Evolutionary conservation across 345 rosid genomes (phyloP).

Genomic region (Aurinia saxatilis): DNA sequence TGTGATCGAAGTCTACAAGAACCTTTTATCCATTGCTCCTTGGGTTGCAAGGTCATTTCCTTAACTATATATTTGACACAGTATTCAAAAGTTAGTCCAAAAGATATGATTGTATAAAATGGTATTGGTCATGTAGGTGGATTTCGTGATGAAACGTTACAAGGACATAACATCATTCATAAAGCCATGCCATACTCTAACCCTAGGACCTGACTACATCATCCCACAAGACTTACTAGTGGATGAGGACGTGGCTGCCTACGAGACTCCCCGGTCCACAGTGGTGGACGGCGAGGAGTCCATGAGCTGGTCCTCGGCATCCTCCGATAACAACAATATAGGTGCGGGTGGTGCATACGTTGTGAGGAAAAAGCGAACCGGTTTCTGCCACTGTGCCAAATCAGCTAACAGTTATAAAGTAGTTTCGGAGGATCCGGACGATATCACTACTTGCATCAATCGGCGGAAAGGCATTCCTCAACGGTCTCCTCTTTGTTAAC

Average conservation of each 20-base stretch:
- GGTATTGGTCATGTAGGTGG: slow-evolving; percentile 49
- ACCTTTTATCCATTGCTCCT: slow-evolving; percentile 86
- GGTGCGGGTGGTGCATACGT: slow-evolving; percentile 29
- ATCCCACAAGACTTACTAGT: slow-evolving; percentile 61
- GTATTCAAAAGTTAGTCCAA: too few species aligned
- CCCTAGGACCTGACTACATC: slow-evolving; percentile 80
- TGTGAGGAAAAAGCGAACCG: slow-evolving; percentile 75
- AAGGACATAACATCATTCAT: slow-evolving; percentile 59
- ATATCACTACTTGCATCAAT: slow-evolving; percentile 58
- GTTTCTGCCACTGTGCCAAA: slow-evolving; percentile 52
- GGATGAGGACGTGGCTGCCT: slow-evolving; percentile 51
- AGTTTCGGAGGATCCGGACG: slow-evolving; percentile 35
- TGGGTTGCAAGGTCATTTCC: slow-evolving; percentile 76
- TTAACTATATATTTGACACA: too few species aligned
- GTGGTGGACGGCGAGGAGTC: slow-evolving; percentile 68
- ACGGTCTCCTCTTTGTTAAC: slow-evolving; percentile 80
- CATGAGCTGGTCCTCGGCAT: slow-evolving; percentile 65
- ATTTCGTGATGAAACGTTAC: slow-evolving; percentile 74
- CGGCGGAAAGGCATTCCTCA: slow-evolving; percentile 95
- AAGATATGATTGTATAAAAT: neutral
- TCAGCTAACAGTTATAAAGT: slow-evolving; percentile 42
- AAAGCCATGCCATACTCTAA: slow-evolving; percentile 56
- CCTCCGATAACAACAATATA: slow-evolving; percentile 47
- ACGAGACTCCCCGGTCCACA: slow-evolving; percentile 56
- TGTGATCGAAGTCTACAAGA: slow-evolving; percentile 96